A percentile compares a stretch with the other conserved stretches of the same genome.
These are phyloP conservation scores for Trichoderma harzianum DNA, from an alignment of 2,329 filamentous ascomycete species.

Conservation along the genomic window DNA sequence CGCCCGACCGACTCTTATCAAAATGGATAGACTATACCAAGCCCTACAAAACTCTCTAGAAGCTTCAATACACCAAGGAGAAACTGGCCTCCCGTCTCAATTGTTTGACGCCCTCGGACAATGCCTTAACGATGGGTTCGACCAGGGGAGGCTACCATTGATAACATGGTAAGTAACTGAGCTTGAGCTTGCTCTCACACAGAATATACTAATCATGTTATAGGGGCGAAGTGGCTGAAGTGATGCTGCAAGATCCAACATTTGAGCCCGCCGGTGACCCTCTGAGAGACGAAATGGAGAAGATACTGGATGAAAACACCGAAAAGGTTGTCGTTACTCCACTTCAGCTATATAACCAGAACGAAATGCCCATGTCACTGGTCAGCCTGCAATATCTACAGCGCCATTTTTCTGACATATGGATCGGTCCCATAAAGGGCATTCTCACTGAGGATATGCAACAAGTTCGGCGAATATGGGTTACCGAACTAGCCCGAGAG, in stretches of 20 bases:
- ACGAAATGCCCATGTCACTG: constrained; percentile 26
- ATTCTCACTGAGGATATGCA: constrained; percentile 27
- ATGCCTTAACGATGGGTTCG: constrained; percentile 26
- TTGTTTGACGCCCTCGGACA: constrained; percentile 29
- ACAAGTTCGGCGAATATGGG: constrained; percentile 26
- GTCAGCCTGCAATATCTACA: constrained; percentile 30
- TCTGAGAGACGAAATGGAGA: constrained; percentile 30
- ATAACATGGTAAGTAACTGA: constrained; percentile 33
- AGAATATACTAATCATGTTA: background rate
- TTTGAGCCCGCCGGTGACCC: constrained; percentile 22
- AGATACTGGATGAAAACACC: constrained; percentile 28
- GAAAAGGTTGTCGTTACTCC: constrained; percentile 31
- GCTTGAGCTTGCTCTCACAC: background rate
- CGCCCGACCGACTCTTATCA: constrained; percentile 24
- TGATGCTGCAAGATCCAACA: background rate
- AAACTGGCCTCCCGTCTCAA: constrained; percentile 27
- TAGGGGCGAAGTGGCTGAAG: constrained; percentile 29
- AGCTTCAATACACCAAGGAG: constrained; percentile 17
- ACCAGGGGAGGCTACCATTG: constrained; percentile 29
- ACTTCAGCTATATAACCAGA: constrained; percentile 26
- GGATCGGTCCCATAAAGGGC: constrained; percentile 30
- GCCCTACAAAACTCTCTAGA: constrained; percentile 24
- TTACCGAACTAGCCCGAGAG: constrained; percentile 34
- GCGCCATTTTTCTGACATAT: constrained; percentile 30
- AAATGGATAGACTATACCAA: constrained; percentile 25